Evolutionary conservation across 129 eudicot genomes (phyloP), one percentile per base, ranked within the genome.

Genomic region (Tagetes erecta): DNA sequence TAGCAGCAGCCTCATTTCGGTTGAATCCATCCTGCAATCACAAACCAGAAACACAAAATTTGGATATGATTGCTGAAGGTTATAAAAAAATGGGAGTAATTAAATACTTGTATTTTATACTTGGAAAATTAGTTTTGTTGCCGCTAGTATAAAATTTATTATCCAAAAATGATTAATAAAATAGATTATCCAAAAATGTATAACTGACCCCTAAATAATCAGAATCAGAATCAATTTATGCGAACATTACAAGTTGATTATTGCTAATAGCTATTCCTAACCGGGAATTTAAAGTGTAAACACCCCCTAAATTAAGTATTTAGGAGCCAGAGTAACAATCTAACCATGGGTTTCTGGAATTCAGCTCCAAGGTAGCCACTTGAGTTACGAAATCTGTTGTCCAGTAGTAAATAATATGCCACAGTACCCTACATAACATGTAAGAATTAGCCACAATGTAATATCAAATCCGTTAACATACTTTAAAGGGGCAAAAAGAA

Each of bases 281-380:
- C 7, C 34, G 14, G 65, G 40, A 8, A 58, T 35, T 11, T 4
- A 59, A 63, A 13, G 46, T 37, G 46, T 4, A 59, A 63, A 13
- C 46, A 63, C 68, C 46, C 67, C 31, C 68, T 33, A 38, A 14
- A 40, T 64, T 49, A 39, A 64, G 70, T 38, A 39, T 64, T 13
- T 35, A 39, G 14, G 64, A 52, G 35, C 75, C 20, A 60, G 39
- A 66, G 45, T 63, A 68, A 20, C 50, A 33, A 62, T 47, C 86
- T 36, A 60, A 93, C 98, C 98, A 90, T 71, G 13, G 96, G 83
- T 83, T 93, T 96, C 75, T 87, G 95, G 70, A 93, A 93, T 85
- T 93, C 98, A 75, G 92, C 90, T 80, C 98, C 98, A 75, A 93
- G 97, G 77, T 93, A 93, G 74, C 98, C 98, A 74, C 85, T 87